Evolutionary conservation across 805 yeast species (phyloP).

Genomic region (Barnettozyma wickerhamii): DNA sequence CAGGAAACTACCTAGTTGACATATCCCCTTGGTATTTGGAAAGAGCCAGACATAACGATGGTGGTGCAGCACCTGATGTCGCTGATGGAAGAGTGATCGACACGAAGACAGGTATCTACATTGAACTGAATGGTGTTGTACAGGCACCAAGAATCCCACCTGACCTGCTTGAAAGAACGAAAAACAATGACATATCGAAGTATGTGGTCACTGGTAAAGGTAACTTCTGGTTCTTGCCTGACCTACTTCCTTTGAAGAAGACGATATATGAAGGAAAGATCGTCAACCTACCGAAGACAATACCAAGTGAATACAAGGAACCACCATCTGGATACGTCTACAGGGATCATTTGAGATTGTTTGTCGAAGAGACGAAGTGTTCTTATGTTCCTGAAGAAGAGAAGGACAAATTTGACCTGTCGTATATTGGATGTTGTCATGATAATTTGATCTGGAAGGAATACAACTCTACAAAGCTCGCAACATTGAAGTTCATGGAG

Average conservation of each 20-base stretch:
- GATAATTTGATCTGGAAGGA: constrained; percentile 35
- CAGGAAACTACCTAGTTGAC: constrained; percentile 43
- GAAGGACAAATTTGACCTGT: constrained; percentile 29
- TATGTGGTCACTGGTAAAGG: constrained; percentile 36
- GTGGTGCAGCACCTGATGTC: constrained; percentile 39
- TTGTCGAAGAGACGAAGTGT: constrained; percentile 35
- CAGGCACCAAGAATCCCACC: constrained; percentile 24
- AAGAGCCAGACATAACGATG: constrained; percentile 44
- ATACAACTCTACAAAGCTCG: constrained; percentile 30
- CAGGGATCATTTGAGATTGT: constrained; percentile 33
- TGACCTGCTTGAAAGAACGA: constrained; percentile 8
- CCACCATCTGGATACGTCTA: constrained; percentile 28
- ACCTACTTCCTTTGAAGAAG: constrained; percentile 48
- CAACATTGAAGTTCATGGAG: constrained; percentile 18
- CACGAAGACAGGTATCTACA: constrained; percentile 51
- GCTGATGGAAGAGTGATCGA: constrained; percentile 57
- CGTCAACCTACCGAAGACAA: constrained; percentile 40
- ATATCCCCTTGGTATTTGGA: constrained; percentile 47
- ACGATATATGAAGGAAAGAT: constrained; percentile 56
- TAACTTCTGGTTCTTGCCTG: constrained; percentile 44
- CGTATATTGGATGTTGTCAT: constrained; percentile 40
- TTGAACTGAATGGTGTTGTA: constrained; percentile 49
- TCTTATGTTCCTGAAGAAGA: constrained; percentile 39
- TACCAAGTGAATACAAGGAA: constrained; percentile 34
- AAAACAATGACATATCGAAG: constrained; percentile 14